These are phyloP conservation scores for Besnoitia besnoiti DNA, from an alignment of 169 alveolate species.

Conservation along the genomic window DNA sequence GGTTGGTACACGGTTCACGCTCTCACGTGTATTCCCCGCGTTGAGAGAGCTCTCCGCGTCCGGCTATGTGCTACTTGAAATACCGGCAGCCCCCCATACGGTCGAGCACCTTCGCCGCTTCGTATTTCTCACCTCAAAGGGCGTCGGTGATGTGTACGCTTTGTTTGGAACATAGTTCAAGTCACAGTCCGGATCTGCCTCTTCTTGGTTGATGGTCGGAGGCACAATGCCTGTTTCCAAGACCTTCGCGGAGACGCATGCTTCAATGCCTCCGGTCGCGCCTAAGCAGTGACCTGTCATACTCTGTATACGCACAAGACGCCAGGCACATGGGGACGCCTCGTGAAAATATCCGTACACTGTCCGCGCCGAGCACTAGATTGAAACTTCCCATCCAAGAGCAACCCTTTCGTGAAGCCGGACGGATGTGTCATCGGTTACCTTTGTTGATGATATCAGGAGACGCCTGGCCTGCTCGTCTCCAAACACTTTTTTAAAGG, in stretches of 20 bases:
- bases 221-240: slow-evolving; percentile 78
- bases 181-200: slow-evolving; percentile 79
- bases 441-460: slow-evolving; percentile 77
- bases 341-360: too few species aligned
- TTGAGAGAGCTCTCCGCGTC: too few species aligned
- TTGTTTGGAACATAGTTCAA: slow-evolving; percentile 78
- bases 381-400: too few species aligned
- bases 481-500: slow-evolving; percentile 74
- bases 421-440: too few species aligned
- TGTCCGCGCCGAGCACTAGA: too few species aligned
- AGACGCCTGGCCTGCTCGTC: slow-evolving; percentile 74
- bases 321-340: too few species aligned
- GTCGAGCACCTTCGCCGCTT: too few species aligned
- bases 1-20: too few species aligned
- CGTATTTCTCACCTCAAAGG: slow-evolving; percentile 40
- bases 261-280: slow-evolving; percentile 80
- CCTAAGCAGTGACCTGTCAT: slow-evolving; percentile 84
- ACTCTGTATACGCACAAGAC: slow-evolving; percentile 65
- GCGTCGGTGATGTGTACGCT: slow-evolving; percentile 56
- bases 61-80: too few species aligned
- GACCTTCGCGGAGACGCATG: slow-evolving; percentile 76
- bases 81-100: too few species aligned
- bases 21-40: too few species aligned
- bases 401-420: too few species aligned
- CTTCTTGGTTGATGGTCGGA: slow-evolving; percentile 78